Conservation (phyloP, 2,329 filamentous ascomycete species). For the Aureobasidium pullulans region DNA sequence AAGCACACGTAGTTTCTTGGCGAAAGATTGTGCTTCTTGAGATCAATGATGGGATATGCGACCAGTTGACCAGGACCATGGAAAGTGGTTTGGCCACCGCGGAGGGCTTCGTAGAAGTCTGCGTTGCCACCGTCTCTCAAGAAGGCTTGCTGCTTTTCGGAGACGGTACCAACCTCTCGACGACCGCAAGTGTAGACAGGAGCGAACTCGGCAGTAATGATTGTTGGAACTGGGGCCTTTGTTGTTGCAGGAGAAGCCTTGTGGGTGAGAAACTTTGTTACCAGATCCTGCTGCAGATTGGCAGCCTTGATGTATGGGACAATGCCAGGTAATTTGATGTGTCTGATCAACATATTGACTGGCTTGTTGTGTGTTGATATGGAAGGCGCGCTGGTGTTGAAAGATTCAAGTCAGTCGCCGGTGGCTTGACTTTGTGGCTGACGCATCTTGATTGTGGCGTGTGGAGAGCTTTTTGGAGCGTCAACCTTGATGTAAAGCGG, state of each 20-base stretch:
- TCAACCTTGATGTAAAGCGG: background rate
- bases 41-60: conserved; percentile 84
- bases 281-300: conserved; percentile 50
- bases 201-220: conserved; percentile 74
- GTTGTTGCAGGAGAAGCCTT: conserved; percentile 43
- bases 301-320: conserved; percentile 50
- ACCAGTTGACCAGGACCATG: conserved; percentile 91
- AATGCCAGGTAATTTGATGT: conserved; percentile 50
- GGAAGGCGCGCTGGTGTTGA: background rate
- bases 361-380: background rate
- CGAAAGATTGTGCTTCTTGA: conserved; percentile 59
- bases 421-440: background rate
- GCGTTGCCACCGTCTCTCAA: conserved; percentile 40
- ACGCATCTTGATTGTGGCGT: no score
- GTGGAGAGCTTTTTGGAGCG: background rate
- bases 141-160: conserved; percentile 36
- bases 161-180: conserved; percentile 56
- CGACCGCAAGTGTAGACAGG: conserved; percentile 89
- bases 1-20: conserved; percentile 71
- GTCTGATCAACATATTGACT: conserved; percentile 45
- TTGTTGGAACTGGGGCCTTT: conserved; percentile 54
- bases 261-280: conserved; percentile 51
- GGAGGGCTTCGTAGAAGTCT: conserved; percentile 61
- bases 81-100: conserved; percentile 88
- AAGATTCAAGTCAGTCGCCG: background rate